phyloP scores from a whole-genome alignment of 2,329 filamentous ascomycete species.

The Botrytis fabae region DNA sequence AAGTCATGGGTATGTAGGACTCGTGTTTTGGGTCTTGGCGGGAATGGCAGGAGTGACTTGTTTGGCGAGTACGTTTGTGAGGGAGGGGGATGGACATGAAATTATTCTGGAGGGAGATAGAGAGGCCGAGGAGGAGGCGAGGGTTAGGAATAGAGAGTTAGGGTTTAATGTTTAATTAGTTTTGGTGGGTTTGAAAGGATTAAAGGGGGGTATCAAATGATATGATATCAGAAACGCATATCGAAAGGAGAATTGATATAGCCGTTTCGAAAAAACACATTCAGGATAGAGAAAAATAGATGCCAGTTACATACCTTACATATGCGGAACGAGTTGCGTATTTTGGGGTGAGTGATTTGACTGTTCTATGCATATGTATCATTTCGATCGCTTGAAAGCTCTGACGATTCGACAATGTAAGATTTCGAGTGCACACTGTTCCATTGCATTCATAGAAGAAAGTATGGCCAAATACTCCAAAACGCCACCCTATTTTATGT shows the following conservation, averaged over 20 bases:
- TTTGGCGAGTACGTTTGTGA: slow-evolving; percentile 55
- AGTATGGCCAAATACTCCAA: neutral
- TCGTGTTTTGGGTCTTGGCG: slow-evolving; percentile 46
- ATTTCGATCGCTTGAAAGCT: neutral
- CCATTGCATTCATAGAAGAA: neutral
- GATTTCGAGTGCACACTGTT: neutral
- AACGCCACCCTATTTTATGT: neutral
- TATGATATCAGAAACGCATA: neutral
- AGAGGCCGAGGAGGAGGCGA: slow-evolving; percentile 44
- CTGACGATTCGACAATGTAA: neutral
- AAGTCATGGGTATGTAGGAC: slow-evolving; percentile 55
- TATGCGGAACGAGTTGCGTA: neutral
- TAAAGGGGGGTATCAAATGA: neutral
- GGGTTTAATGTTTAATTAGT: slow-evolving; percentile 12
- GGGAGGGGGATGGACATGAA: slow-evolving; percentile 64
- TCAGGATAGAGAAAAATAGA: neutral
- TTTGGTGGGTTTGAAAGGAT: neutral
- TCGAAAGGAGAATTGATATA: neutral
- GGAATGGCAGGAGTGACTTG: slow-evolving; percentile 52
- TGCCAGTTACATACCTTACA: too few relatives aligned
- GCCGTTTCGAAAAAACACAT: neutral
- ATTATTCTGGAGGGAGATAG: slow-evolving; percentile 64
- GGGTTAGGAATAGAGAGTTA: slow-evolving; percentile 30
- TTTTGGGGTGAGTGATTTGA: neutral
- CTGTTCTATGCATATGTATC: neutral